Evolutionary conservation across 116 monocot genomes (phyloP).

Genomic region (Zostera marina): DNA sequence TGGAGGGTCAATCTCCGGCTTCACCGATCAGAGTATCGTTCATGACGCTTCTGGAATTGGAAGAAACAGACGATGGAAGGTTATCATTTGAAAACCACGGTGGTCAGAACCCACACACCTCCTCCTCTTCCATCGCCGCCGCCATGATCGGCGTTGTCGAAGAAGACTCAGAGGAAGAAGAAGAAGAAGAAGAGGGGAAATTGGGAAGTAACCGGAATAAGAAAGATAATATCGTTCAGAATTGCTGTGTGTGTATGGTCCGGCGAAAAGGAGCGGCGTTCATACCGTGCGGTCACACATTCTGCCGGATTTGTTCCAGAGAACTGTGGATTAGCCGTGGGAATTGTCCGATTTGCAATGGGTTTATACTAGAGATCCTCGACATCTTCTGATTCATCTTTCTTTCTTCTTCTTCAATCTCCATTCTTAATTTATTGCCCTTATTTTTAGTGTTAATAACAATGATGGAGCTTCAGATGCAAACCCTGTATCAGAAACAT

Average conservation of each 20-base stretch:
- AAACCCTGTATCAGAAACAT: too few species aligned
- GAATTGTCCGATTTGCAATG: conserved; percentile 75
- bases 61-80: neutral
- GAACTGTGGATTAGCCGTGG: conserved; percentile 51
- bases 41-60: neutral
- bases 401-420: too few species aligned
- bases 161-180: neutral
- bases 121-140: neutral
- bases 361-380: conserved; percentile 58
- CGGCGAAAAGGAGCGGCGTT: conserved; percentile 73
- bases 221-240: neutral
- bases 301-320: conserved; percentile 77
- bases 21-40: neutral
- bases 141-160: conserved; percentile 1
- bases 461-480: too few species aligned
- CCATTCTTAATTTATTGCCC: too few species aligned
- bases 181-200: neutral
- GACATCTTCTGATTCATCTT: conserved; percentile 47
- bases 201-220: too few species aligned
- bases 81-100: neutral
- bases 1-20: neutral
- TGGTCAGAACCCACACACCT: neutral
- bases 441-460: too few species aligned
- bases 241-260: conserved; percentile 85
- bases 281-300: conserved; percentile 96